Percentiles rank a stretch among this genome's conserved stretches.
Conservation (phyloP, 441 rosid species). For the Raphanus hybrid region DNA sequence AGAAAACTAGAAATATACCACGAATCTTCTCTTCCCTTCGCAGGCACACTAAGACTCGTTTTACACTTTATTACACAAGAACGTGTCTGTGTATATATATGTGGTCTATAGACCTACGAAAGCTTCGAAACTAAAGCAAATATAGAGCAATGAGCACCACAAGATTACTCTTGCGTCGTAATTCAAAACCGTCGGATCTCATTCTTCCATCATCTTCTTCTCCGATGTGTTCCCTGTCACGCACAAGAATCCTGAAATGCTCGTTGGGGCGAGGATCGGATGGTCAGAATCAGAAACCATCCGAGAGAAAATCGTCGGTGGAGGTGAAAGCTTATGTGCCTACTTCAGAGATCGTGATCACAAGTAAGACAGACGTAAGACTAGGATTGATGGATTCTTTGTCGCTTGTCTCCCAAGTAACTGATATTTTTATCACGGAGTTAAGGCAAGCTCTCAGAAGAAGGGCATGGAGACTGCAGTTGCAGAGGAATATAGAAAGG, state of each 20-base stretch:
- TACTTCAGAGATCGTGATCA: constrained; percentile 26
- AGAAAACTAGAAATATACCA: constrained; percentile 22
- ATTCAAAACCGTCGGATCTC: constrained; percentile 17
- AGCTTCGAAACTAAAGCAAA: background rate
- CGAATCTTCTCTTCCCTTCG: constrained; percentile 29
- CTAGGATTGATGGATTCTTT: constrained; percentile 28
- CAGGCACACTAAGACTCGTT: background rate
- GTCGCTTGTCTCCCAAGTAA: constrained; percentile 29
- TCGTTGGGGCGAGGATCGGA: constrained; percentile 30
- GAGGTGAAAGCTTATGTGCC: constrained; percentile 24
- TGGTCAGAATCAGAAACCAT: constrained; percentile 36
- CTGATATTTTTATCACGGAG: constrained; percentile 39
- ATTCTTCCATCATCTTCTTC: constrained; percentile 32
- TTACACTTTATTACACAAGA: background rate
- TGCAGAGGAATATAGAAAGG: constrained; percentile 60
- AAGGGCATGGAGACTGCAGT: constrained; percentile 42
- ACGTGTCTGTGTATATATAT: constrained; percentile 10
- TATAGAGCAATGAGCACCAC: constrained; percentile 53
- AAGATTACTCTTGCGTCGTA: constrained; percentile 47
- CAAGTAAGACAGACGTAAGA: constrained; percentile 33
- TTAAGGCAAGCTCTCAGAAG: constrained; percentile 37
- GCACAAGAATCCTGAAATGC: constrained; percentile 39
- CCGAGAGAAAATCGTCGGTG: constrained; percentile 41
- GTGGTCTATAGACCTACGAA: constrained; percentile 11
- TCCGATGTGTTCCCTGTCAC: constrained; percentile 2